Evolutionary conservation across 768 basidiomycete genomes (phyloP), one percentile per base, ranked within the genome.

Genomic region (Phylloporus sp.): DNA sequence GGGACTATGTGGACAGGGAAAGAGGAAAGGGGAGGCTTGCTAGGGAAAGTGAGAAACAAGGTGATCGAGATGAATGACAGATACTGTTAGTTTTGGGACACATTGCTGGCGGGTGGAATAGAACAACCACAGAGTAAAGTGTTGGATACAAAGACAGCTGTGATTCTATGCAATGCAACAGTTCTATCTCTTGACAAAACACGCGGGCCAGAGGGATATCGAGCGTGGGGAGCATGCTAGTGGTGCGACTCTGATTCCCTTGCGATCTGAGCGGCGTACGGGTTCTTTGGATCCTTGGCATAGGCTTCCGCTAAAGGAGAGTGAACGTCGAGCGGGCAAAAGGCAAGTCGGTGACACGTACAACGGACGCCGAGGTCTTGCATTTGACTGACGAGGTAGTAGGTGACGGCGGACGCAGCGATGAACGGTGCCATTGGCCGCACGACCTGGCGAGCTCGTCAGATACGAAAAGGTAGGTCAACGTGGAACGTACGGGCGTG

Each of bases 381-480:
- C 58, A 81, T 71, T 61, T 79, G 80, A 21, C 71, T 65, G 34
- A 90, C 76, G 46, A 83, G 74, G 69, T 79, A 90, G 58, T 79
- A 76, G 14, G 84, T 85, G 49, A 90, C 60, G 14, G 65, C 59
- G 7, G 78, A 77, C 26, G 88, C 82, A 29, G 75, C 73, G 57
- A 88, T 71, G 77, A 90, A 91, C 9, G 88, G 87, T 78, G 86
- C 90, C 69, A 90, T 62, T 28, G 89, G 86, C 71, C 74, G 80
- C 49, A 75, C 52, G 57, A 91, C 68, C 88, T 91, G 58, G 44
- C 35, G 8, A 18, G n/a, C 33, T 23, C 2, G 11, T 20, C n/a
- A n/a, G n/a, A n/a, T n/a, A n/a, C n/a, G n/a, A n/a, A n/a, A n/a
- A n/a, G n/a, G n/a, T n/a, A 27, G 9, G 42, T 28, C 9, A 40